phyloP scores from a whole-genome alignment of 352 stramenopile genomes.

The Paralagenidium karlingii region DNA sequence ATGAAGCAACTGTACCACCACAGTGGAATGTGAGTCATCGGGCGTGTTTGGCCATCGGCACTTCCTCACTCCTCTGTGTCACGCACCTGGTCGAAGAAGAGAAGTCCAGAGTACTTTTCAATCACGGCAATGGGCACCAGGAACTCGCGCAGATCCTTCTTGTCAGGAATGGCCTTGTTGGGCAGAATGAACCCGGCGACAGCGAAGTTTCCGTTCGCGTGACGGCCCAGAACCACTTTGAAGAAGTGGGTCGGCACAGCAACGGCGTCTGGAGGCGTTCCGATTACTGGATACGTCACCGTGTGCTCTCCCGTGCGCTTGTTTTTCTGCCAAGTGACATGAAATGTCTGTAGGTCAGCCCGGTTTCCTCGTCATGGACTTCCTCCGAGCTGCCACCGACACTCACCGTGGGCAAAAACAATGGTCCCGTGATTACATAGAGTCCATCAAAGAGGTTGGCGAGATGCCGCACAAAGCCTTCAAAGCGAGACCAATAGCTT shows the following conservation, averaged over 20 bases:
- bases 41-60: neutral
- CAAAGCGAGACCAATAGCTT: conserved; percentile 76
- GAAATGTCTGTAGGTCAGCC: neutral
- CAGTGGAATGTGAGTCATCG: neutral
- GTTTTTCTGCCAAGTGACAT: conserved; percentile 26
- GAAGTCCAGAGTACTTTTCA: conserved; percentile 84
- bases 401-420: conserved; percentile 83
- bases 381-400: too few species aligned
- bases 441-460: conserved; percentile 60
- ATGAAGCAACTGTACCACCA: conserved; percentile 19
- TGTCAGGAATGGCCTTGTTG: conserved; percentile 74
- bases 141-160: conserved; percentile 75
- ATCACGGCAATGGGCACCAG: conserved; percentile 85
- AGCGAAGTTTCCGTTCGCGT: conserved; percentile 41
- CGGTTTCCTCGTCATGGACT: too few species aligned
- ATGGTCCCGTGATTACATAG: conserved; percentile 88
- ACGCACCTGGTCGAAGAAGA: conserved; percentile 87
- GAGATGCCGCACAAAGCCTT: conserved; percentile 78
- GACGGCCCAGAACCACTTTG: conserved; percentile 85
- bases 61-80: neutral
- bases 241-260: conserved; percentile 95
- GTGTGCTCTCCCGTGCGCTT: conserved; percentile 47
- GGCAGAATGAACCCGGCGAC: conserved; percentile 90
- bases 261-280: conserved; percentile 76
- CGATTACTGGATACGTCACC: conserved; percentile 68